A percentile compares a stretch with the other conserved stretches of the same genome.
Conservation (phyloP, 2,329 filamentous ascomycete genomes). For the Pseudocercospora macadamiae region DNA sequence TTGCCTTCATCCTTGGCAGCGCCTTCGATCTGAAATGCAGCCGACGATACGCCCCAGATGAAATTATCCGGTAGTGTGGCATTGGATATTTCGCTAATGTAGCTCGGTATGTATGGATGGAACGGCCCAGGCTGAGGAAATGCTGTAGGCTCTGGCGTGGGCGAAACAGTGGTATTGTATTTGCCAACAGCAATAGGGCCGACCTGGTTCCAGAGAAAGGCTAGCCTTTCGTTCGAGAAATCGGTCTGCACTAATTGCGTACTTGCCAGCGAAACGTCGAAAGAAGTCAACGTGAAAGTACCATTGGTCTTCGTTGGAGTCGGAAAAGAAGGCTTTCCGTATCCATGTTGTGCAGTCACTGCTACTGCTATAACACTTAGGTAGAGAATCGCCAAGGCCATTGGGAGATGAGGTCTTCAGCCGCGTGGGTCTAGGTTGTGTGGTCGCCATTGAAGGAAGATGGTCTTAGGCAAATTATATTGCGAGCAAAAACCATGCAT, state of each 20-base stretch:
- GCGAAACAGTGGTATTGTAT: slow-evolving; percentile 33
- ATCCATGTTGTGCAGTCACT: not conserved
- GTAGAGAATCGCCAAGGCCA: not conserved
- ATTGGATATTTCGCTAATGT: slow-evolving; percentile 37
- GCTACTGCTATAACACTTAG: not conserved
- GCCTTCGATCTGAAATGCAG: slow-evolving; percentile 40
- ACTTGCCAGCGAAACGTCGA: slow-evolving; percentile 48
- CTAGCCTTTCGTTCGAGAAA: slow-evolving; percentile 52
- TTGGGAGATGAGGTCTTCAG: not conserved
- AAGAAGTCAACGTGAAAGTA: slow-evolving; percentile 36
- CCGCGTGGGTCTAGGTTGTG: too few relatives aligned
- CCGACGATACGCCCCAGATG: slow-evolving; percentile 37
- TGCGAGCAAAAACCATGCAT: too few relatives aligned
- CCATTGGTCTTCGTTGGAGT: slow-evolving; percentile 10
- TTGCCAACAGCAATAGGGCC: slow-evolving; percentile 31
- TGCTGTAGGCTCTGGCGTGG: slow-evolving; percentile 39
- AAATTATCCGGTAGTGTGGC: slow-evolving; percentile 42
- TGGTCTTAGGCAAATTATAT: too few relatives aligned
- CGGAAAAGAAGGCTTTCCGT: slow-evolving; percentile 3
- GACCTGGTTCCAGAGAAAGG: slow-evolving; percentile 40
- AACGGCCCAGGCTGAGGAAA: slow-evolving; percentile 40
- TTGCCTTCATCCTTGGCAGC: slow-evolving; percentile 36
- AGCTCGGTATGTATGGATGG: slow-evolving; percentile 48
- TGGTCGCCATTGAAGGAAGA: too few relatives aligned
- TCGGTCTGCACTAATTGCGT: slow-evolving; percentile 48